Percentiles rank a stretch among this genome's conserved stretches.
Evolutionary conservation across 208 protist genomes (phyloP).

Genomic region (Trypanosomatidae sp.): DNA sequence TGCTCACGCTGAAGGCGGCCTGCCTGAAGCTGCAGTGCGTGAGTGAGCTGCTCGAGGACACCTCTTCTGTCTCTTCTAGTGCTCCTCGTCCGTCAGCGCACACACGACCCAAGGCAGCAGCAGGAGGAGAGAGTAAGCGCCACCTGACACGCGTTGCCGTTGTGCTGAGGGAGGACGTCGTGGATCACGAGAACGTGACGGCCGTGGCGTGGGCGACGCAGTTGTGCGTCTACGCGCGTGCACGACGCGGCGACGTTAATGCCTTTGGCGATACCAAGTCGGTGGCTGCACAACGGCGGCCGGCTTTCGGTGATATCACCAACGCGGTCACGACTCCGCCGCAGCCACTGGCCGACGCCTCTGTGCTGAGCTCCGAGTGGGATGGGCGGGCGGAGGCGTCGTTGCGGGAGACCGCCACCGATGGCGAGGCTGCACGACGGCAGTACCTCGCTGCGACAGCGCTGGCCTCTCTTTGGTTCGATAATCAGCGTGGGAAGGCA

Average conservation of each 20-base stretch:
- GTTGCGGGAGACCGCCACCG: not conserved
- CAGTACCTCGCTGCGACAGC: slow-evolving; percentile 25
- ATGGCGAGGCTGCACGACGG: slow-evolving; percentile 11
- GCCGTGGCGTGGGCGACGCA: slow-evolving; percentile 27
- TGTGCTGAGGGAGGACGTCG: slow-evolving; percentile 14
- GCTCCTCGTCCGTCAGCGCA: no score
- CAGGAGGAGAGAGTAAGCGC: not conserved
- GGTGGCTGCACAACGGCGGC: no score
- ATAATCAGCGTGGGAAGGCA: slow-evolving; percentile 23
- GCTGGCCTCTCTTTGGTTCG: slow-evolving; percentile 21
- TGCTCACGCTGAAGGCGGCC: slow-evolving; percentile 65
- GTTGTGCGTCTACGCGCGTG: slow-evolving; percentile 20
- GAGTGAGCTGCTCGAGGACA: slow-evolving; percentile 17
- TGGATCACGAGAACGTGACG: slow-evolving; percentile 16
- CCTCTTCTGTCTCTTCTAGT: no score
- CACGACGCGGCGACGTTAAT: not conserved
- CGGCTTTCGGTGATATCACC: no score
- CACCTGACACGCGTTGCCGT: not conserved
- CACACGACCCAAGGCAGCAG: not conserved
- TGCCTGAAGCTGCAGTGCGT: slow-evolving; percentile 35
- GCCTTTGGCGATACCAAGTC: no score
- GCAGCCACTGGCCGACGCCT: not conserved
- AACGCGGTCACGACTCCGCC: no score
- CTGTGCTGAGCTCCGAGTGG: not conserved
- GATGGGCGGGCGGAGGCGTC: not conserved